phyloP scores from a whole-genome alignment of 106 monocot species.

The Dendrobium officinale region DNA sequence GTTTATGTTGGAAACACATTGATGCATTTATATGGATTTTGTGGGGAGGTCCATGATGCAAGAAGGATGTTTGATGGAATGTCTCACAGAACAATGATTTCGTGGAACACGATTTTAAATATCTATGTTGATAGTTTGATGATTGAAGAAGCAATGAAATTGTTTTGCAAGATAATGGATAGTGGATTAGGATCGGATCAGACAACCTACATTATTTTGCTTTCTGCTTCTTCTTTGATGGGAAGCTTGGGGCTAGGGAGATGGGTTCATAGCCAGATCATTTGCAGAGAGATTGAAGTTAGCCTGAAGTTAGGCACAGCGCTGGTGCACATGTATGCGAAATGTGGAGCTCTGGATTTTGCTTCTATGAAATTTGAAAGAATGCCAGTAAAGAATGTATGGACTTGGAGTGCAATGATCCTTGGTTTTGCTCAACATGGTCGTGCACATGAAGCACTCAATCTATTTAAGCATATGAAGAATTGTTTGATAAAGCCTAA shows the following conservation, averaged over 20 bases:
- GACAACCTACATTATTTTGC: conserved; percentile 45
- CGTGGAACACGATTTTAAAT: conserved; percentile 57
- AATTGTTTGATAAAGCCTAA: conserved; percentile 37
- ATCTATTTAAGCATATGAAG: conserved; percentile 45
- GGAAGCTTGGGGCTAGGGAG: conserved; percentile 50
- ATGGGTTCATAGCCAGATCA: conserved; percentile 47
- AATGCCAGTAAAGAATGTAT: conserved; percentile 52
- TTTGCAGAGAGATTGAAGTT: conserved; percentile 8
- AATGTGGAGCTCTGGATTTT: conserved; percentile 39
- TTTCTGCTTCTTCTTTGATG: conserved; percentile 48
- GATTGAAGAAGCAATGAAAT: conserved; percentile 17
- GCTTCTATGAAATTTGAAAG: conserved; percentile 31
- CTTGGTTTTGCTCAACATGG: conserved; percentile 58
- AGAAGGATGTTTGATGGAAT: conserved; percentile 52
- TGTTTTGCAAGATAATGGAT: conserved; percentile 33
- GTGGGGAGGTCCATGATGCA: conserved; percentile 20
- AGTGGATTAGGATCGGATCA: conserved; percentile 32
- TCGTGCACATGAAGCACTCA: conserved; percentile 28
- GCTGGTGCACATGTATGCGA: conserved; percentile 69
- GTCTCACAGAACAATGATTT: conserved; percentile 34
- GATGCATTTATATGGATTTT: conserved; percentile 34
- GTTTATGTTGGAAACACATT: conserved; percentile 60
- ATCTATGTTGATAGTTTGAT: conserved; percentile 21
- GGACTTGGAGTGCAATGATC: conserved; percentile 78
- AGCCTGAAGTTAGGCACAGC: conserved; percentile 45